These are phyloP conservation scores for Kodamaea fungicola DNA, from an alignment of 1,139 yeast species.

Conservation along the genomic window DNA sequence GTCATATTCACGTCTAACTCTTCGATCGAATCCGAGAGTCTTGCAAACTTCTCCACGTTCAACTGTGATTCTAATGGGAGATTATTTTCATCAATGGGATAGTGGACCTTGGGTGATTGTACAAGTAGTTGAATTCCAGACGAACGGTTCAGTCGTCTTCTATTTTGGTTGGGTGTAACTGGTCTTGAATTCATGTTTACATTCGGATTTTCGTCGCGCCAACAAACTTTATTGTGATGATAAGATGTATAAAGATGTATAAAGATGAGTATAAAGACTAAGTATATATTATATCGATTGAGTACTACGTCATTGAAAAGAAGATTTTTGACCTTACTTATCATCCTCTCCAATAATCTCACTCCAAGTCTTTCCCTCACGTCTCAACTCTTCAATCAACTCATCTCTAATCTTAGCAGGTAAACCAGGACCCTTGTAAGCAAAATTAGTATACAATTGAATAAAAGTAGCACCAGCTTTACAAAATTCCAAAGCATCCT, in stretches of 20 bases:
- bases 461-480: constrained; percentile 90
- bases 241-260: too few species aligned
- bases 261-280: too few species aligned
- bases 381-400: constrained; percentile 58
- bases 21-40: constrained; percentile 50
- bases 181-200: constrained; percentile 13
- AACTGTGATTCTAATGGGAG: constrained; percentile 34
- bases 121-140: constrained; percentile 39
- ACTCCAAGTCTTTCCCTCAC: constrained; percentile 81
- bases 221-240: too few species aligned
- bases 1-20: constrained; percentile 49
- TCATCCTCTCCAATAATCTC: constrained; percentile 64
- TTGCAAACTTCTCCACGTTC: constrained; percentile 33
- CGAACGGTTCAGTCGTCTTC: constrained; percentile 35
- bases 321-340: too few species aligned
- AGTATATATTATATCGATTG: too few species aligned
- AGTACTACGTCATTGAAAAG: too few species aligned
- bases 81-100: constrained; percentile 38
- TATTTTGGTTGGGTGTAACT: constrained; percentile 13
- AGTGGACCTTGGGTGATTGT: constrained; percentile 43
- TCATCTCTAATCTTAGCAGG: constrained; percentile 78
- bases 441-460: constrained; percentile 85
- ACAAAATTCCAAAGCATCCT: constrained; percentile 88
- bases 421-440: constrained; percentile 89
- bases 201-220: too few species aligned